phyloP scores from a whole-genome alignment of 2,329 filamentous ascomycete species.

The Pseudomassariella vexata region DNA sequence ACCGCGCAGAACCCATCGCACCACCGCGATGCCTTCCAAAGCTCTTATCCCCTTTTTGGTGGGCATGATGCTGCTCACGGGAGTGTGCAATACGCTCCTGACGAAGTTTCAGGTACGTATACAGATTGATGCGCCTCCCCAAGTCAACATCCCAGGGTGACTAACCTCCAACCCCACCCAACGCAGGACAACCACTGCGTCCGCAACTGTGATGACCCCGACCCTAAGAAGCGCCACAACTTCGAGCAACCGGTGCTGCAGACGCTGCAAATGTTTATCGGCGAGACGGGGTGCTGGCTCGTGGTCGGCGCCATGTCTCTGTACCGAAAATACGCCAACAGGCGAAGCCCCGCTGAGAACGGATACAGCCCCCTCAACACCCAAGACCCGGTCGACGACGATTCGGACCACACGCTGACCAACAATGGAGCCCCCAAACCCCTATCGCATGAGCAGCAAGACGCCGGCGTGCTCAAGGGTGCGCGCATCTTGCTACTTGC shows the following conservation, averaged over 20 bases:
- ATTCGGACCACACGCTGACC: conserved; percentile 35
- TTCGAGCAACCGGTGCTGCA: conserved; percentile 97
- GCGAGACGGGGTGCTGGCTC: conserved; percentile 93
- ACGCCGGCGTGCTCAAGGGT: conserved; percentile 65
- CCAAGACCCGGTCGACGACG: conserved; percentile 39
- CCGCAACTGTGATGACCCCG: conserved; percentile 70
- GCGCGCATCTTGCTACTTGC: conserved; percentile 69
- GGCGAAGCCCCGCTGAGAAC: conserved; percentile 33
- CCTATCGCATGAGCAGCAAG: conserved; percentile 14
- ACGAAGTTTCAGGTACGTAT: conserved; percentile 84
- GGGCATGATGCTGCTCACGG: conserved; percentile 92
- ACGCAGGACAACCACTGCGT: conserved; percentile 98
- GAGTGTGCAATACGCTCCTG: conserved; percentile 92
- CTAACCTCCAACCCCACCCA: too few relatives aligned
- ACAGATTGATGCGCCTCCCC: too few relatives aligned
- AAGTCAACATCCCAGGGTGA: too few relatives aligned
- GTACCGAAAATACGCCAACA: conserved; percentile 51
- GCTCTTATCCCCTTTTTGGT: conserved; percentile 78
- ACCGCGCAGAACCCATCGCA: conserved; percentile 3
- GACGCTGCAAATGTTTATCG: conserved; percentile 96
- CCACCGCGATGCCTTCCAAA: conserved; percentile 58
- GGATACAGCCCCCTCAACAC: conserved; percentile 63
- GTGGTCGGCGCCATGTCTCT: conserved; percentile 69
- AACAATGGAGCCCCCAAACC: conserved; percentile 27
- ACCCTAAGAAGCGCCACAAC: conserved; percentile 58